Percentiles rank a stretch among this genome's conserved stretches.
These are phyloP conservation scores for Candida palmyrensis DNA, from an alignment of 805 yeast genomes.

Conservation along the genomic window DNA sequence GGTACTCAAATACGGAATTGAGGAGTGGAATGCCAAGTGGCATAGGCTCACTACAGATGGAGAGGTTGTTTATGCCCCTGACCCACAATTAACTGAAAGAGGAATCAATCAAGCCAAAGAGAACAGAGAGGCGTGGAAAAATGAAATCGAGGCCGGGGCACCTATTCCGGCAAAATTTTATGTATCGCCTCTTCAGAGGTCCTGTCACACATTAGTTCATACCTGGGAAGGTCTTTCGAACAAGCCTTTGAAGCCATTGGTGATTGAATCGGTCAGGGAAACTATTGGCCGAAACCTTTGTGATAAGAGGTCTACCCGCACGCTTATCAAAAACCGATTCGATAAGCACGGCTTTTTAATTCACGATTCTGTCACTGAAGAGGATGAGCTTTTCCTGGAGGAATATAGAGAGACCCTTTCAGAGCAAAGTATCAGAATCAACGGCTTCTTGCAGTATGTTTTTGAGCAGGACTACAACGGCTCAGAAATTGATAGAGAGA, in stretches of 20 bases:
- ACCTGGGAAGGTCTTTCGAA: conserved; percentile 38
- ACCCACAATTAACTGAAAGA: conserved; percentile 43
- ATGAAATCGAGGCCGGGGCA: conserved; percentile 23
- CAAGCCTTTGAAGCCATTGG: conserved; percentile 21
- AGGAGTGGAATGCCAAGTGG: conserved; percentile 44
- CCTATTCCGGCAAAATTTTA: conserved; percentile 39
- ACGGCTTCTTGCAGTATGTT: conserved; percentile 32
- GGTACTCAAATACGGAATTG: conserved; percentile 40
- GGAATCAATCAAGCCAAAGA: conserved; percentile 43
- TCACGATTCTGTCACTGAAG: conserved; percentile 42
- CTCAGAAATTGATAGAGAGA: conserved; percentile 8
- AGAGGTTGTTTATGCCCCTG: conserved; percentile 45
- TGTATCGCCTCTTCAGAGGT: conserved; percentile 48
- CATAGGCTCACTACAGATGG: conserved; percentile 42
- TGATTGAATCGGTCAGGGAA: conserved; percentile 45
- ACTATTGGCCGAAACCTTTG: conserved; percentile 48
- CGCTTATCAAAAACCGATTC: conserved; percentile 36
- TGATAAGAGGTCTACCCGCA: conserved; percentile 38
- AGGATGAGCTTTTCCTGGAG: conserved; percentile 37
- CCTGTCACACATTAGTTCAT: conserved; percentile 42
- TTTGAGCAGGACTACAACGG: conserved; percentile 16
- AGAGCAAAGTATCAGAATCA: conserved; percentile 34
- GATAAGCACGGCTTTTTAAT: conserved; percentile 30
- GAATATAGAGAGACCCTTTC: conserved; percentile 37
- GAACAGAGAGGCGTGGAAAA: conserved; percentile 36